These are phyloP conservation scores for Saccharomycopsis javanensis DNA, from an alignment of 805 yeast genomes.

Conservation along the genomic window DNA sequence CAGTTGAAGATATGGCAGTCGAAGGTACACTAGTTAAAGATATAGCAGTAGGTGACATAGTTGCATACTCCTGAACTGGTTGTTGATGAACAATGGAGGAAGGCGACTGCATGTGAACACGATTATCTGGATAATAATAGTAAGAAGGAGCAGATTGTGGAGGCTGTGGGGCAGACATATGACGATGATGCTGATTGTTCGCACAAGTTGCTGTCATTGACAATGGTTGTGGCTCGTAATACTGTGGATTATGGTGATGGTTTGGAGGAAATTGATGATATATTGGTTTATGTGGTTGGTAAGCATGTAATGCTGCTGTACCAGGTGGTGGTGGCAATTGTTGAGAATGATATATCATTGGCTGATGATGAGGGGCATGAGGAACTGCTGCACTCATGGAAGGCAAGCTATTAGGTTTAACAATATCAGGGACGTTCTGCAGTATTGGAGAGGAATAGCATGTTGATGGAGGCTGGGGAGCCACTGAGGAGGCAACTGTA, in stretches of 20 bases:
- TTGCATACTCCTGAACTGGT: not conserved
- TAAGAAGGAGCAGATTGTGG: not conserved
- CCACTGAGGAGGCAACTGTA: not conserved
- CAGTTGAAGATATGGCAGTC: not conserved
- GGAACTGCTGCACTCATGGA: not conserved
- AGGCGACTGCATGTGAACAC: not conserved
- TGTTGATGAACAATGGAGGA: not conserved
- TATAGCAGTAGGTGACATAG: not conserved
- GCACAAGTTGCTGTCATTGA: not conserved
- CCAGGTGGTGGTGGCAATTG: not conserved
- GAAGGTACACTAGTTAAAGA: not conserved
- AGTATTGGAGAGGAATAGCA: not conserved
- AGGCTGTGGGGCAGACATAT: not conserved
- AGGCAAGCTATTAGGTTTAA: not conserved
- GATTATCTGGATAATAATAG: not conserved
- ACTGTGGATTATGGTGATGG: not conserved
- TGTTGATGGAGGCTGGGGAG: not conserved
- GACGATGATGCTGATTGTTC: not conserved
- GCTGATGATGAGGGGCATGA: not conserved
- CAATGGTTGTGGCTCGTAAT: not conserved
- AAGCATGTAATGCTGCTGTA: not conserved
- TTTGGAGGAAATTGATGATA: not conserved
- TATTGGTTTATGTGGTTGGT: not conserved
- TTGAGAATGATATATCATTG: not conserved
- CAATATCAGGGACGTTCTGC: not conserved